Conservation (phyloP, 148 eudicot species). For the Persicaria tinctoria region DNA sequence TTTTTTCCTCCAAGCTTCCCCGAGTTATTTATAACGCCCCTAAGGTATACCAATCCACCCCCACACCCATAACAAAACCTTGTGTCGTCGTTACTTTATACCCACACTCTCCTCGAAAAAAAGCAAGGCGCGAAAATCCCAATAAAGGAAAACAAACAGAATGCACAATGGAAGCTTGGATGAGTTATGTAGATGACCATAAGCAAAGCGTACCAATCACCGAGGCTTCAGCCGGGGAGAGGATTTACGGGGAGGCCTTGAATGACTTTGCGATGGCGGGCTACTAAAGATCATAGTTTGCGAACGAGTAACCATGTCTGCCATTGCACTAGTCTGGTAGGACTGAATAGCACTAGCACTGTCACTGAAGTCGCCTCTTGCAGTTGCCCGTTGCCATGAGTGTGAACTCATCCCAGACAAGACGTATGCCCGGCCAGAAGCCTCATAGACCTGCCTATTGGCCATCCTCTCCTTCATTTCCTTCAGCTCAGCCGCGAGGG, state of each 20-base stretch:
- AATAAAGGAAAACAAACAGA: neutral
- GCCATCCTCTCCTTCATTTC: slow-evolving; percentile 25
- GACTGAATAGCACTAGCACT: slow-evolving; percentile 46
- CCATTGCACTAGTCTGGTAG: slow-evolving; percentile 64
- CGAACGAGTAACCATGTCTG: slow-evolving; percentile 61
- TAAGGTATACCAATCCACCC: slow-evolving; percentile 5
- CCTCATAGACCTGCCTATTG: slow-evolving; percentile 19
- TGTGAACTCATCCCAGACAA: slow-evolving; percentile 24
- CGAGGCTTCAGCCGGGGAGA: slow-evolving; percentile 37
- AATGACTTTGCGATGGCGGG: slow-evolving; percentile 31
- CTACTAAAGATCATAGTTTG: slow-evolving; percentile 48
- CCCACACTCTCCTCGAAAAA: neutral
- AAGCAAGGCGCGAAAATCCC: slow-evolving; percentile 7
- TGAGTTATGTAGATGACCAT: neutral
- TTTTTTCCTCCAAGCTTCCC: neutral
- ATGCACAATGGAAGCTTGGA: neutral
- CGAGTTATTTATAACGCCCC: neutral
- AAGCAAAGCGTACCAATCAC: slow-evolving; percentile 18
- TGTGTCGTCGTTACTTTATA: neutral
- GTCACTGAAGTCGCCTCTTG: slow-evolving; percentile 43
- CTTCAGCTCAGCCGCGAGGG: slow-evolving; percentile 21
- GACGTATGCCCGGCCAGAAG: slow-evolving; percentile 23
- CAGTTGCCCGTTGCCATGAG: slow-evolving; percentile 26
- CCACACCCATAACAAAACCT: slow-evolving; percentile 1
- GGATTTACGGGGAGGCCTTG: slow-evolving; percentile 33